Base-by-base conservation (phyloP, 495 filamentous ascomycete species). In the Letharia lupina region DNA sequence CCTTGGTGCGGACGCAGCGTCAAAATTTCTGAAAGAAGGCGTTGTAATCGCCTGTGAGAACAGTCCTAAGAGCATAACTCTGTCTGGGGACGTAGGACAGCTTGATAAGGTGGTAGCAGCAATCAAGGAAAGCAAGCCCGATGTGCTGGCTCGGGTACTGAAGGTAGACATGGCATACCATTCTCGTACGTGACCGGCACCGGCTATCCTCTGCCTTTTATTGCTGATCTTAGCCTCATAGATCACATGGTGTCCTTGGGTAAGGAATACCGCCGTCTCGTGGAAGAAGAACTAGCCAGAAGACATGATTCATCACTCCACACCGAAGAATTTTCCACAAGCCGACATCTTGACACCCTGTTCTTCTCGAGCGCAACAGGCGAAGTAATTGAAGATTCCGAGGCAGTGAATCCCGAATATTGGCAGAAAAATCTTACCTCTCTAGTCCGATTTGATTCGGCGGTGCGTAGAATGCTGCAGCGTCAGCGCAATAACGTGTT, bases 31-130 rank as follows among this genome's bases (percentile, higher is more conserved):
- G 2, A 47, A 23, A 3, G 35, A 52, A 0, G 74, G 62, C 33
- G 73, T 73, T 0, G 70, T 72, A 11, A 73, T 86, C 20, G 83
- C 81, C 7, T 85, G 82, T 65, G 72, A 76, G 58, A 86, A 84
- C 70, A 80, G 77, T 45, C 78, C 78, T 0, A 70, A 67, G 2
- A 83, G 78, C 56, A 75, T 75, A 3, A 86, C 83, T 0, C 68
- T 85, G 1, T 81, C 82, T 16, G 83, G 83, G 1, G 72, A 78
- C 28, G 10, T 13, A 7, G 45, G 40, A 12, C 0, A n/a, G 1
- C 33, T 70, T 1, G 41, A 61, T 11, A 15, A 54, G 15, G 52
- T 60, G 2, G 48, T 60, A n/a, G 60, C 41, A 39, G 45, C 59
- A 10, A 70, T 76, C 16, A 72, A 72, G 64, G 58, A 61, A 15